A percentile compares a stretch with the other conserved stretches of the same genome.
These are phyloP conservation scores for Tetracladium marchalianum DNA, from an alignment of 495 filamentous ascomycete genomes.

Conservation along the genomic window DNA sequence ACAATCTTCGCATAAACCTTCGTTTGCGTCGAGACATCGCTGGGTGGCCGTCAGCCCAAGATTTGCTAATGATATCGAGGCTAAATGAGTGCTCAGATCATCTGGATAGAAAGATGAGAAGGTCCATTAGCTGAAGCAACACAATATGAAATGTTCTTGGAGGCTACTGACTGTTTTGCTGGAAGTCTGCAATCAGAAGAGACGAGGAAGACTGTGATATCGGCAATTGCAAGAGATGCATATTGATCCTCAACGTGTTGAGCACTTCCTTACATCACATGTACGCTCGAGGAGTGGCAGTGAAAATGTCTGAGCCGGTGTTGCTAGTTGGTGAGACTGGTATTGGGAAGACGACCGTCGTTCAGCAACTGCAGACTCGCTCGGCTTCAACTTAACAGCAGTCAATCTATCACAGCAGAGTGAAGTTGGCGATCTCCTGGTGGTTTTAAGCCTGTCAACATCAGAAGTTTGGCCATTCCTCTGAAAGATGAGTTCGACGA, in stretches of 20 bases:
- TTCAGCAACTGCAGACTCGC: constrained; percentile 76
- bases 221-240: constrained; percentile 70
- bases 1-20: constrained; percentile 39
- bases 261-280: constrained; percentile 58
- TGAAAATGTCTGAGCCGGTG: constrained; percentile 77
- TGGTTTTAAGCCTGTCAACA: constrained; percentile 90
- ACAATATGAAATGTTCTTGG: constrained; percentile 80
- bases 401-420: constrained; percentile 97
- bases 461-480: constrained; percentile 77
- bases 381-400: constrained; percentile 74
- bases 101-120: constrained; percentile 55
- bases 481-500: constrained; percentile 90
- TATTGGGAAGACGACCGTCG: constrained; percentile 91
- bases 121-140: constrained; percentile 61
- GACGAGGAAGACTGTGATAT: constrained; percentile 48
- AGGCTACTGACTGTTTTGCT: constrained; percentile 81
- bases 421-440: constrained; percentile 84
- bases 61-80: constrained; percentile 84
- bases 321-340: constrained; percentile 95
- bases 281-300: constrained; percentile 55
- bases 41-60: constrained; percentile 60
- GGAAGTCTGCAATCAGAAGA: constrained; percentile 61
- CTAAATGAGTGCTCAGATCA: constrained; percentile 47
- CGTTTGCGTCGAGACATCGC: constrained; percentile 42
- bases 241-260: constrained; percentile 66